A percentile compares a stretch with the other conserved stretches of the same genome.
Evolutionary conservation across 164 flowering plant species (phyloP).

Genomic region (Vitis amurensis): DNA sequence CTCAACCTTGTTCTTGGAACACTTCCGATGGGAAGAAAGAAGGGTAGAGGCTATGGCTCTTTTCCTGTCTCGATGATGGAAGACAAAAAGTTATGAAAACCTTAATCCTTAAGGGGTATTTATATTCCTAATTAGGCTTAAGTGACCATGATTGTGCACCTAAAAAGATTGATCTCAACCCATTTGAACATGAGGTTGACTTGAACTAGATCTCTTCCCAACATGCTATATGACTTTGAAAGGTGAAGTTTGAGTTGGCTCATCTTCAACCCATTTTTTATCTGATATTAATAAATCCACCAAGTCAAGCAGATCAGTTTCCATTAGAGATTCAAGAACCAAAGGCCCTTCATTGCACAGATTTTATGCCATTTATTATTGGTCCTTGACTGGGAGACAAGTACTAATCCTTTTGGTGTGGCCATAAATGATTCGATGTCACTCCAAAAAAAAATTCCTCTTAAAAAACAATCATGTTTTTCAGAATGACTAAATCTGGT

Average conservation of each 20-base stretch:
- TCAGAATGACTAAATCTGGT: constrained; percentile 13
- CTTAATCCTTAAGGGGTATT: too few species aligned
- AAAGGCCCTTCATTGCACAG: constrained; percentile 60
- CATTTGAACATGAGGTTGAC: constrained; percentile 32
- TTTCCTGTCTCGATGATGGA: too few species aligned
- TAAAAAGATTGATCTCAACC: constrained; percentile 49
- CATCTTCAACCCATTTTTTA: constrained; percentile 74
- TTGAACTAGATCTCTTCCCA: constrained; percentile 13
- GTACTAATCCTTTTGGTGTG: constrained; percentile 38
- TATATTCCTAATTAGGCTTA: too few species aligned
- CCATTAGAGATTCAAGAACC: constrained; percentile 36
- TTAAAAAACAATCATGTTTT: constrained; percentile 35
- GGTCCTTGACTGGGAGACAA: constrained; percentile 53
- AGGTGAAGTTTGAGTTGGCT: constrained; percentile 35
- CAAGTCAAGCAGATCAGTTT: constrained; percentile 39
- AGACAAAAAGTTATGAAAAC: too few species aligned
- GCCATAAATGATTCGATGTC: constrained; percentile 44
- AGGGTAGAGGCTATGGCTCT: too few species aligned
- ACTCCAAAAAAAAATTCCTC: constrained; percentile 51
- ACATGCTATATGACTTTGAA: constrained; percentile 35
- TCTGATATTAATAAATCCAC: constrained; percentile 60
- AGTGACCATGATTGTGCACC: not conserved
- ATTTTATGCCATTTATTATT: constrained; percentile 55
- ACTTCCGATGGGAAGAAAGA: too few species aligned
- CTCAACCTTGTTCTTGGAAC: too few species aligned